Conservation (phyloP, 2,329 filamentous ascomycete genomes). For the Paecilomyces formosus region DNA sequence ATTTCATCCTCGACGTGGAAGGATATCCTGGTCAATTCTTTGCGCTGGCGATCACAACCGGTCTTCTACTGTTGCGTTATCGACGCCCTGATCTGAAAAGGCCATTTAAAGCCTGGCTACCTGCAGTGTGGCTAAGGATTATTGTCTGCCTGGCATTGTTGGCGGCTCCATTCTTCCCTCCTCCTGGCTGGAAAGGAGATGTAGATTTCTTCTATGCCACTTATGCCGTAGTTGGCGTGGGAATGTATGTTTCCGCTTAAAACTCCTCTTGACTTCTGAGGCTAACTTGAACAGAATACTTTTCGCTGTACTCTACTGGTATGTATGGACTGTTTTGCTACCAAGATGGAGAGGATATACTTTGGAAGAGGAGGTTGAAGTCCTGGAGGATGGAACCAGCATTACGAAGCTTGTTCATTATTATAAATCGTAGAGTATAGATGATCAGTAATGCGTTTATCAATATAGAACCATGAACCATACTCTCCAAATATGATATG, state of each 20-base stretch:
- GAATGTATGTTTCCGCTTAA: slow-evolving; percentile 28
- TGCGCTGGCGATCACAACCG: slow-evolving; percentile 49
- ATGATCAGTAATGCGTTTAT: neutral
- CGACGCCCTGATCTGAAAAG: slow-evolving; percentile 53
- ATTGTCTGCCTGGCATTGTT: slow-evolving; percentile 49
- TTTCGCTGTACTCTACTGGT: slow-evolving; percentile 60
- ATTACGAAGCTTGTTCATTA: slow-evolving; percentile 50
- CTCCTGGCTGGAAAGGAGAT: slow-evolving; percentile 40
- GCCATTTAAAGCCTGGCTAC: slow-evolving; percentile 59
- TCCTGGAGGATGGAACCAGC: slow-evolving; percentile 59
- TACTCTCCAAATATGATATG: neutral
- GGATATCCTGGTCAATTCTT: slow-evolving; percentile 60
- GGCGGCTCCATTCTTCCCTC: slow-evolving; percentile 56
- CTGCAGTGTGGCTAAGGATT: slow-evolving; percentile 51
- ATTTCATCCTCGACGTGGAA: slow-evolving; percentile 66
- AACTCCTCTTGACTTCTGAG: neutral
- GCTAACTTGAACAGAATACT: slow-evolving; percentile 38
- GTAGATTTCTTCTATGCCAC: slow-evolving; percentile 45
- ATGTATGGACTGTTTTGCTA: slow-evolving; percentile 55
- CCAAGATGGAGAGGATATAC: slow-evolving; percentile 54
- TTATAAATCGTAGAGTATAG: slow-evolving; percentile 3
- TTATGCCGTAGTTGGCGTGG: slow-evolving; percentile 46
- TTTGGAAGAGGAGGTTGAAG: slow-evolving; percentile 54
- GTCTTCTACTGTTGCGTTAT: slow-evolving; percentile 54
- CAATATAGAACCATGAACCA: neutral